These are phyloP conservation scores for Apiospora malaysiana DNA, from an alignment of 2,329 filamentous ascomycete species.

Conservation along the genomic window DNA sequence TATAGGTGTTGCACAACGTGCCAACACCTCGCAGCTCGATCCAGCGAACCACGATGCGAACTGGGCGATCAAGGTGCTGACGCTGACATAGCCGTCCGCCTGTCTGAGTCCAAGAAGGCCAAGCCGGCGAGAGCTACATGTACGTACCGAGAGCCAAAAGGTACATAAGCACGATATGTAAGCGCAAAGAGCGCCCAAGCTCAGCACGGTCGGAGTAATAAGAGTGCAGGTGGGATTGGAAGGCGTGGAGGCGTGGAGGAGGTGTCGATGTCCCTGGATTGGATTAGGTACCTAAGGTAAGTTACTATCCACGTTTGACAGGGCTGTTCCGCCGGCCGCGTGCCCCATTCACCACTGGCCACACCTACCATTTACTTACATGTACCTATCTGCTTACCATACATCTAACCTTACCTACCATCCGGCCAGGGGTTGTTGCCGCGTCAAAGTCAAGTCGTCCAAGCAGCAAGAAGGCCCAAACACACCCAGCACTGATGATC, in stretches of 20 bases:
- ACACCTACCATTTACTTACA: neutral
- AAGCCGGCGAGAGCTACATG: too few relatives aligned
- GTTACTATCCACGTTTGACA: neutral
- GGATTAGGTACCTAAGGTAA: too few relatives aligned
- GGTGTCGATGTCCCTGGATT: too few relatives aligned
- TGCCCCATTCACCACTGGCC: neutral
- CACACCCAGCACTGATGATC: neutral
- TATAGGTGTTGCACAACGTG: too few relatives aligned
- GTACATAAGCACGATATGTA: too few relatives aligned
- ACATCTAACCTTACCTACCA: neutral
- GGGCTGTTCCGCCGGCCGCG: conserved; percentile 1
- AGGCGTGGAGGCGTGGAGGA: neutral
- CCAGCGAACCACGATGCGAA: neutral
- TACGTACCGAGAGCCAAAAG: too few relatives aligned
- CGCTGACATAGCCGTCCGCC: neutral
- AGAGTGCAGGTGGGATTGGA: neutral
- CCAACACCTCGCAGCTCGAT: neutral
- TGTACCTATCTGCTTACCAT: too few relatives aligned
- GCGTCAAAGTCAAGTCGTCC: neutral
- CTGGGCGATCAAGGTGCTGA: neutral
- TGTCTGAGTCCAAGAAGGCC: neutral
- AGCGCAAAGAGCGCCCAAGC: too few relatives aligned
- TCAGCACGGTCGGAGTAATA: too few relatives aligned
- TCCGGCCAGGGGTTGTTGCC: neutral
- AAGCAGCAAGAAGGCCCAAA: neutral